A percentile compares a stretch with the other conserved stretches of the same genome.
phyloP scores from a whole-genome alignment of 2,329 filamentous ascomycete genomes.

The Nothophaeocryptopus gaeumannii region DNA sequence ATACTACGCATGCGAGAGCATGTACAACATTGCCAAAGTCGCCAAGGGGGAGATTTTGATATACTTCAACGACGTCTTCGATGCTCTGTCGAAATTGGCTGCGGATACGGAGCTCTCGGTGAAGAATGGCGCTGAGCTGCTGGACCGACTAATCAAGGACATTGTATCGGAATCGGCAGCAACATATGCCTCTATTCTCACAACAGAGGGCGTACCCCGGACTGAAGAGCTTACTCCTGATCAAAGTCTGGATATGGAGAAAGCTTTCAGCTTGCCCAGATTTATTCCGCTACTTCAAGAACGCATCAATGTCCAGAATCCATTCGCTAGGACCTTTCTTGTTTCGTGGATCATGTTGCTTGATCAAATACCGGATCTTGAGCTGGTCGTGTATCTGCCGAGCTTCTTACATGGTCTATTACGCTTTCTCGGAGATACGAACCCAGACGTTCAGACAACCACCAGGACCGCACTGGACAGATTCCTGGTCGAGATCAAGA shows the following conservation, averaged over 20 bases:
- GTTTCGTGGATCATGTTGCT: conserved; percentile 94
- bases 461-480: conserved; percentile 86
- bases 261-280: conserved; percentile 82
- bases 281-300: conserved; percentile 95
- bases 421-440: conserved; percentile 87
- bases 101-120: conserved; percentile 95
- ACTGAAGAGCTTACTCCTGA: conserved; percentile 34
- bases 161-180: conserved; percentile 94
- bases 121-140: conserved; percentile 93
- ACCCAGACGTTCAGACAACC: conserved; percentile 89
- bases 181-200: conserved; percentile 86
- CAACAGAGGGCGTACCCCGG: conserved; percentile 50
- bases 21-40: conserved; percentile 99
- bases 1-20: conserved; percentile 98
- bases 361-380: conserved; percentile 93
- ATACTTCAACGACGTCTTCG: conserved; percentile 98
- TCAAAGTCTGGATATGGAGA: conserved; percentile 58
- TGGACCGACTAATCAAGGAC: conserved; percentile 92
- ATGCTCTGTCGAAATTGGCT: conserved; percentile 92
- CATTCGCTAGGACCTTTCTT: conserved; percentile 90
- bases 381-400: conserved; percentile 87
- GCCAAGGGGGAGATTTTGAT: conserved; percentile 95
- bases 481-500: conserved; percentile 89
- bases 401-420: conserved; percentile 87
- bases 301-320: conserved; percentile 88